Percentiles rank a stretch among this genome's conserved stretches.
Evolutionary conservation across 1,139 yeast species (phyloP).

Genomic region (Wickerhamomyces sp.): DNA sequence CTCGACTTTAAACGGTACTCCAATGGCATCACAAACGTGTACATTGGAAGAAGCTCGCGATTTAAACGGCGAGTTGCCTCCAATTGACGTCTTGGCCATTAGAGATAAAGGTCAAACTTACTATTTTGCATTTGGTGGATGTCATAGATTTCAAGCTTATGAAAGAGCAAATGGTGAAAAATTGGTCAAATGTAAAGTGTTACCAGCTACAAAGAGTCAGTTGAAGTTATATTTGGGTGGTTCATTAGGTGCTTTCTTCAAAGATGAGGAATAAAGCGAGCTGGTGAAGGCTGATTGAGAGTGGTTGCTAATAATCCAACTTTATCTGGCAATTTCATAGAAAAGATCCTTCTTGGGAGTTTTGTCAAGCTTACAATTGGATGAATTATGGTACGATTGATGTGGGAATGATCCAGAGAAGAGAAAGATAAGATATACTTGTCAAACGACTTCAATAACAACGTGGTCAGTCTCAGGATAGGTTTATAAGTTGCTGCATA

Average conservation of each 20-base stretch:
- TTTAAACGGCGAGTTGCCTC: constrained; percentile 58
- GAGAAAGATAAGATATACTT: too few relatives aligned
- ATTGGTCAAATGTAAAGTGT: constrained; percentile 55
- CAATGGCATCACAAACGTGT: constrained; percentile 63
- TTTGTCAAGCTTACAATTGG: too few relatives aligned
- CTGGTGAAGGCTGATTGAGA: too few relatives aligned
- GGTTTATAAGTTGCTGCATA: too few relatives aligned
- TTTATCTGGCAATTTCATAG: too few relatives aligned
- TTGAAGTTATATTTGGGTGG: constrained; percentile 59
- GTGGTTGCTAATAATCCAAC: too few relatives aligned
- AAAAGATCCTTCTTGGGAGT: too few relatives aligned
- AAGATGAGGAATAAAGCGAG: constrained; percentile 23
- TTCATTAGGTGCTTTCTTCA: constrained; percentile 54
- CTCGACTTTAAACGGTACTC: constrained; percentile 60
- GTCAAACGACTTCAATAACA: too few relatives aligned
- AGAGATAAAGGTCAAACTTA: constrained; percentile 53
- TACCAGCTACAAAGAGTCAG: constrained; percentile 65
- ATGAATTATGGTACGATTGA: too few relatives aligned
- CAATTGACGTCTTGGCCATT: constrained; percentile 68
- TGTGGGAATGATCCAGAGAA: too few relatives aligned
- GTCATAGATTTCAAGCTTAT: constrained; percentile 79
- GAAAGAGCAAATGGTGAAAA: constrained; percentile 44
- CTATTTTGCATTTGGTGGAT: constrained; percentile 83
- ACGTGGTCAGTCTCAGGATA: too few relatives aligned
- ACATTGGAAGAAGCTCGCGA: constrained; percentile 39